Conservation (phyloP, 768 basidiomycete species). For the Exidia glandulosa region DNA sequence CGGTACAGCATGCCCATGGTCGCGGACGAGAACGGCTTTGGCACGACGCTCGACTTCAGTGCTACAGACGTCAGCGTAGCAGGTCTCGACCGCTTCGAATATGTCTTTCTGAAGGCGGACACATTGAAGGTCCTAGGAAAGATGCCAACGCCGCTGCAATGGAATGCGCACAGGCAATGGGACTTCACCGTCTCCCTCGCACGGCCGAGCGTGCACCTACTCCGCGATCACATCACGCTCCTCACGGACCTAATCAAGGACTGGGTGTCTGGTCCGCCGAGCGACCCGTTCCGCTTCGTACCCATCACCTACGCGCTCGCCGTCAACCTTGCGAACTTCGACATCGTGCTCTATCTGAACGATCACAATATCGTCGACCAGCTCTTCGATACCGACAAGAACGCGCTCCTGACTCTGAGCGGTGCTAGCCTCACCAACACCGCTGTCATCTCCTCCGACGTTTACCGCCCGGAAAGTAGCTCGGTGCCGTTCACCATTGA, state of each 20-base stretch:
- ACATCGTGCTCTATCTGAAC: conserved; percentile 75
- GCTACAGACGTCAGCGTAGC: conserved; percentile 5
- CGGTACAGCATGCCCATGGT: conserved; percentile 79
- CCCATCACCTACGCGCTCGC: conserved; percentile 70
- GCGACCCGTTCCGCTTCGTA: conserved; percentile 71
- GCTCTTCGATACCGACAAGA: conserved; percentile 69
- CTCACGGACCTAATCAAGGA: conserved; percentile 88
- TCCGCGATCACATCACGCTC: conserved; percentile 92
- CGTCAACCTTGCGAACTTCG: conserved; percentile 63
- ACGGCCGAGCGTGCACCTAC: conserved; percentile 61
- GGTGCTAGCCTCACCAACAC: conserved; percentile 45
- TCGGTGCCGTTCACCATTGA: conserved; percentile 55
- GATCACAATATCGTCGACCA: conserved; percentile 96
- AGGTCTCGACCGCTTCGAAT: background rate
- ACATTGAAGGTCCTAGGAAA: conserved; percentile 12
- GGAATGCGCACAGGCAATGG: conserved; percentile 80
- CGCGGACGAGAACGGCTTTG: conserved; percentile 44
- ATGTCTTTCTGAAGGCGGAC: background rate
- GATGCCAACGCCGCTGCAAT: conserved; percentile 70
- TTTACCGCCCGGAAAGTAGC: conserved; percentile 60
- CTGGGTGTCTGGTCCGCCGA: conserved; percentile 76
- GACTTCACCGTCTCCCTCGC: conserved; percentile 58
- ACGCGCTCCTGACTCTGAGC: conserved; percentile 64
- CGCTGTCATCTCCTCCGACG: conserved; percentile 53
- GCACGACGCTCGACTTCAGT: conserved; percentile 5